Base-by-base conservation (phyloP, 495 filamentous ascomycete species). In the Amniculicola lignicola region DNA sequence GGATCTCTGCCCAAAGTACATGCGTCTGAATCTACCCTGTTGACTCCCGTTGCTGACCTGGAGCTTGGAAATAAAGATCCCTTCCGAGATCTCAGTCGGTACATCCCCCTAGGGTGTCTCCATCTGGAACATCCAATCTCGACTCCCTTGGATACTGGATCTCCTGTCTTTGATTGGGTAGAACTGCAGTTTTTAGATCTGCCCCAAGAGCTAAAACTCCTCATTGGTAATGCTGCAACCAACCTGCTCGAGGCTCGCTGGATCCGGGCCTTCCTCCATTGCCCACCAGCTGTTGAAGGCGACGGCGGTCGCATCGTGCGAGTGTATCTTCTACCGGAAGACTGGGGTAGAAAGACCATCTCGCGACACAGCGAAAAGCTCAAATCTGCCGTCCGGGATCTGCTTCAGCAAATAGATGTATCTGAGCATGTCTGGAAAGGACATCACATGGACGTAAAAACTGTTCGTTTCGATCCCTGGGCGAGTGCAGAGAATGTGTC, bases 401-500 rank as follows among this genome's bases (percentile, higher is more conserved):
- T 67, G 14, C 28, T 67, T 3, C 27, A 40, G 15, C 19, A 23
- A 11, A 43, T 67, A 5, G 61, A 67, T 23, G 37, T 59, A 6
- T 64, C 55, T 15, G 41, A 51, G 2, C 51, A 48, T 5, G 47
- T 61, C 15, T 66, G 64, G 64, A 22, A 16, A 27, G 64, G 64
- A 4, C 11, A 37, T 22, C 43, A 51, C 35, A 23, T 14, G 7
- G 21, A 46, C 3, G 18, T 6, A 3, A 10, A 42, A 1, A 29
- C 45, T n/a, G 22, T 16, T 12, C 31, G 28, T 16, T 72, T 74
- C 39, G 70, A 73, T 42, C 44, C 43, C 1, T 69, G 64, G 55
- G 69, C 69, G 22, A 68, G 55, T 2, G 23, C 50, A 10, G 75
- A 84, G 4, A 72, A 82, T 31, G 70, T 80, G 11, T 89, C 88